A percentile compares a stretch with the other conserved stretches of the same genome.
phyloP scores from a whole-genome alignment of 2,329 filamentous ascomycete species.

The Fusarium neocosmosporiellum region DNA sequence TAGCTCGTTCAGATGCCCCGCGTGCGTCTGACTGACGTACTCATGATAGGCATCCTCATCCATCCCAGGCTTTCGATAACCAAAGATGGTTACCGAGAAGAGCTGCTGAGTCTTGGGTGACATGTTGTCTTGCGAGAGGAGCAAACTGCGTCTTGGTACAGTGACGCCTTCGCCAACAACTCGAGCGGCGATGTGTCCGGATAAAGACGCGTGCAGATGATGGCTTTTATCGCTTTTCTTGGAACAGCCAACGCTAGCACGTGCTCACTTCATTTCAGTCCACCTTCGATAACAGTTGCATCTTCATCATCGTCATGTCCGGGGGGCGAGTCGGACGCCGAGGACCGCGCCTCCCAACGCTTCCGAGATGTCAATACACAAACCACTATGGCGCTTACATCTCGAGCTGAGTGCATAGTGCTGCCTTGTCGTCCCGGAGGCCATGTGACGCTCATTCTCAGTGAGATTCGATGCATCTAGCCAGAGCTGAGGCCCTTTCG shows the following conservation, averaged over 20 bases:
- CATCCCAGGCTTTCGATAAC: slow-evolving; percentile 35
- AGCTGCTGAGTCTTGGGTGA: slow-evolving; percentile 11
- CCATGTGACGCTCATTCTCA: background rate
- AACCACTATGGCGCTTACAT: slow-evolving; percentile 4
- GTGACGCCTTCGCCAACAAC: background rate
- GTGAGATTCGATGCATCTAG: background rate
- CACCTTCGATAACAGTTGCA: background rate
- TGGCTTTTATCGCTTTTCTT: slow-evolving; percentile 15
- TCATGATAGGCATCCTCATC: slow-evolving; percentile 37
- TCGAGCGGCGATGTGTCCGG: background rate
- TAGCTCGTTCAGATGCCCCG: slow-evolving; percentile 33
- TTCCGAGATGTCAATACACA: slow-evolving; percentile 21
- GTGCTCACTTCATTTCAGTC: background rate
- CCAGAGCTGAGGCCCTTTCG: background rate
- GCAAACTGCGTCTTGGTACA: background rate
- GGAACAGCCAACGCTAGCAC: background rate
- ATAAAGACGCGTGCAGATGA: background rate
- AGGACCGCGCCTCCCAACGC: slow-evolving; percentile 20
- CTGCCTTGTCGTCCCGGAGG: background rate
- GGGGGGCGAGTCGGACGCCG: slow-evolving; percentile 36
- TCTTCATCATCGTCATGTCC: background rate
- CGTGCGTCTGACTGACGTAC: slow-evolving; percentile 37
- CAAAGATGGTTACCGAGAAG: slow-evolving; percentile 38
- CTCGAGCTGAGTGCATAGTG: background rate
- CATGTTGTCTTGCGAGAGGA: slow-evolving; percentile 4